Evolutionary conservation across 2,329 filamentous ascomycete genomes (phyloP).

Genomic region (Paracoccidioides brasiliensis): DNA sequence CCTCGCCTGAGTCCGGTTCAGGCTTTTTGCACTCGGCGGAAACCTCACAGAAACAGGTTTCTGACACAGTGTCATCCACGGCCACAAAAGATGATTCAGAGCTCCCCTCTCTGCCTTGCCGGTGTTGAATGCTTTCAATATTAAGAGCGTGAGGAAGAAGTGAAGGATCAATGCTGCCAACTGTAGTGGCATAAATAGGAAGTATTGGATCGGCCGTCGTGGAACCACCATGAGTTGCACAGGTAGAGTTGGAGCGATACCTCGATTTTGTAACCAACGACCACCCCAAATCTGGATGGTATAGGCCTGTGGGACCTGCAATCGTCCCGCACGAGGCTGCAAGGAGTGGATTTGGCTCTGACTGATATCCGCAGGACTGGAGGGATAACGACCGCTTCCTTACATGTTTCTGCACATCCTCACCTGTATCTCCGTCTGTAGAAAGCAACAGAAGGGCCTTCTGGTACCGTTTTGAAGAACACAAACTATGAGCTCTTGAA

Average conservation of each 20-base stretch:
- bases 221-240: not conserved
- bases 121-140: not conserved
- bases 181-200: not conserved
- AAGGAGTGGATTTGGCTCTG: not conserved
- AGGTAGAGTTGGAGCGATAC: not conserved
- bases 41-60: not conserved
- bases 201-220: not conserved
- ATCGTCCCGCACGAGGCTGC: not conserved
- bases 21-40: not conserved
- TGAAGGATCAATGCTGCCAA: not conserved
- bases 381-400: not conserved
- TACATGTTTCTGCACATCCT: not conserved
- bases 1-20: not conserved
- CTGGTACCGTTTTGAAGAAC: not conserved
- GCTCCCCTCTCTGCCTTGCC: not conserved
- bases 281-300: not conserved
- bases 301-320: not conserved
- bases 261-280: not conserved
- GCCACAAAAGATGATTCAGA: not conserved
- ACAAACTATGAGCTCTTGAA: not conserved
- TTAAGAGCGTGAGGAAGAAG: not conserved
- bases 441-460: not conserved
- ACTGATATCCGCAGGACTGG: not conserved
- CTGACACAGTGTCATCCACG: not conserved
- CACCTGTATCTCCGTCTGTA: not conserved